Evolutionary conservation across 1,139 yeast species (phyloP).

Genomic region (Wickerhamomyces sp.): DNA sequence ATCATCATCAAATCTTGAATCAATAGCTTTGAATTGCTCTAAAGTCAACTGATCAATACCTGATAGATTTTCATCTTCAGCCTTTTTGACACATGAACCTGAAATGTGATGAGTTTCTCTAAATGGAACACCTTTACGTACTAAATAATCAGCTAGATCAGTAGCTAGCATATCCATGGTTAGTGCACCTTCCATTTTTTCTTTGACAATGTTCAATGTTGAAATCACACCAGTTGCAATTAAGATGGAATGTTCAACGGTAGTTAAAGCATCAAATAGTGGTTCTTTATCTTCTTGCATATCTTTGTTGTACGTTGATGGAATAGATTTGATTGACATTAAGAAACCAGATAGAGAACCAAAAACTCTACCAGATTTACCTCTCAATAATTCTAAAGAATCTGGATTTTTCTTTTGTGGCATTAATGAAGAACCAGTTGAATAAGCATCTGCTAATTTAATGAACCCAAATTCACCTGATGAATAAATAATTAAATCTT

Average conservation of each 20-base stretch:
- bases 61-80: conserved; percentile 69
- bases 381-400: conserved; percentile 88
- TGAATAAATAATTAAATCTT: conserved; percentile 91
- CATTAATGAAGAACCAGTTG: conserved; percentile 97
- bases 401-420: conserved; percentile 99
- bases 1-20: conserved; percentile 72
- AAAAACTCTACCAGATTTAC: conserved; percentile 95
- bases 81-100: conserved; percentile 91
- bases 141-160: conserved; percentile 95
- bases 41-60: conserved; percentile 80
- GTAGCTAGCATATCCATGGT: conserved; percentile 99
- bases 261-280: conserved; percentile 79
- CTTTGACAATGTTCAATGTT: conserved; percentile 66
- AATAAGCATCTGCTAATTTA: conserved; percentile 92
- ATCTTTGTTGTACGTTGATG: conserved; percentile 96
- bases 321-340: conserved; percentile 93
- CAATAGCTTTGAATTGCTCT: conserved; percentile 76
- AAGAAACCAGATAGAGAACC: conserved; percentile 93
- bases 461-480: conserved; percentile 96
- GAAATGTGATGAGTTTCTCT: conserved; percentile 98
- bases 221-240: conserved; percentile 96
- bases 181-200: conserved; percentile 77
- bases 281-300: conserved; percentile 99
- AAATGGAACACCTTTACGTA: conserved; percentile 96
- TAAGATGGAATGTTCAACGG: conserved; percentile 88